Evolutionary conservation across 179 eudicot species (phyloP), one percentile per base, ranked within the genome.

Genomic region (Nepenthes alata): DNA sequence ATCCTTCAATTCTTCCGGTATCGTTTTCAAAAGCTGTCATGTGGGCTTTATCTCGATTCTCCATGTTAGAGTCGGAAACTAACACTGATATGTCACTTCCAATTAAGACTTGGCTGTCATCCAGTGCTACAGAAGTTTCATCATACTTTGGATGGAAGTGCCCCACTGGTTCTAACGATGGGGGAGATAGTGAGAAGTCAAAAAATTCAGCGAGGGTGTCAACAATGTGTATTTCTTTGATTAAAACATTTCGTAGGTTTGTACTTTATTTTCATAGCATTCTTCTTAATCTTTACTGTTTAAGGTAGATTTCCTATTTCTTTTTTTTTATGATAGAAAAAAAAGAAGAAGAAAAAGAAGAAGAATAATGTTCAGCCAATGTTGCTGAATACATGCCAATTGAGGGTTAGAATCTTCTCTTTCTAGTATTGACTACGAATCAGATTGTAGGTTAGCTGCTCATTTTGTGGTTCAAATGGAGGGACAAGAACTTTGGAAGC

Each of bases 1-100:
- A 85, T 76, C 88, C 89, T 52, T 59, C 73, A 37, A 61, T 70
- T 62, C 91, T 94, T 62, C 94, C 97, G 55, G 38, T 94, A 62
- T 79, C 99, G 61, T 62, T 90, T 67, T 76, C 93, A 61, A 94
- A 87, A 79, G 94, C 95, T 56, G 91, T 85, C 53, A 64, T 85
- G 37, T 94, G 97, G 97, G 88, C 97, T 63, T 74, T 87, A 72
- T 85, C 99, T 73, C 97, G 83, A 62, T 76, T 94, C 64, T 85
- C 94, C 48, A 76, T 90, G 85, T 81, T 90, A 44, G 97, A 87
- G 76, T 78, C 88, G 64, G 93, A 78, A 69, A 85, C 74, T 60
- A 80, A 68, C 77, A 60, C 80, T 34, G 90, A 82, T 67, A 71
- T 81, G 81, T 67, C 77, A 65, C 81, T 83, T 75, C 83, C 95